Base-by-base conservation (phyloP, 2,329 filamentous ascomycete genomes). In the Lecanoromycetidae sp. region DNA sequence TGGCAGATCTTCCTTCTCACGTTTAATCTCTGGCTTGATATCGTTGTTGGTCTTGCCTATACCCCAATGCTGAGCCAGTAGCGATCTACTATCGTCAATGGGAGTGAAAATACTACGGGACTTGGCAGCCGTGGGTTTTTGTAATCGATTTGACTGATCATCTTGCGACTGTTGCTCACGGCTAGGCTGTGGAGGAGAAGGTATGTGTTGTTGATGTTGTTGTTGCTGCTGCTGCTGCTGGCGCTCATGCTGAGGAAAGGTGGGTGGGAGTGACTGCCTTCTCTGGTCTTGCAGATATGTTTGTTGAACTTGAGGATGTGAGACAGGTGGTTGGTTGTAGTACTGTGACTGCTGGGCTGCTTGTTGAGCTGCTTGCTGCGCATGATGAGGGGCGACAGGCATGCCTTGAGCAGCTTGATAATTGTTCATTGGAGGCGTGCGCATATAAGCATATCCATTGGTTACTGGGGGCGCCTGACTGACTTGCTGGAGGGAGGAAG, bases 31-130 rank as follows among this genome's bases (percentile, higher is more conserved):
- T 37, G 59, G 62, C 49, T 66, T 67, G 19, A 65, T 62, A 19
- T 73, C 65, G 54, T 70, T 70, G 39, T 71, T 63, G 12, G 40
- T 77, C 2, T 75, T 71, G 8, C 77, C 72, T 55, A 84, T 76
- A 13, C 78, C 80, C 53, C 84, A 80, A 61, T 94, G 87, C 54
- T 90, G 85, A 10, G 86, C 87, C 35, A 95, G 67, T 49, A 95
- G 82, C 1, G 88, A 95, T 40, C 85, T 77, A 57, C 84, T 87
- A 61, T 94, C 88, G 58, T 96, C 91, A 53, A 98, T 94, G 0
- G 91, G 91, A 0, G 91, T 98, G 61, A 96, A 96, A 50, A 98
- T 96, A 63, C 88, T 95, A 61, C 88, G 82, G 19, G 82, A 82
- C 62, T 88, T 88, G 27, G 72, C 66, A 6, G 72, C 71, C 3